phyloP scores from a whole-genome alignment of 1,139 yeast species.

The Yamadazyma epiphylla region DNA sequence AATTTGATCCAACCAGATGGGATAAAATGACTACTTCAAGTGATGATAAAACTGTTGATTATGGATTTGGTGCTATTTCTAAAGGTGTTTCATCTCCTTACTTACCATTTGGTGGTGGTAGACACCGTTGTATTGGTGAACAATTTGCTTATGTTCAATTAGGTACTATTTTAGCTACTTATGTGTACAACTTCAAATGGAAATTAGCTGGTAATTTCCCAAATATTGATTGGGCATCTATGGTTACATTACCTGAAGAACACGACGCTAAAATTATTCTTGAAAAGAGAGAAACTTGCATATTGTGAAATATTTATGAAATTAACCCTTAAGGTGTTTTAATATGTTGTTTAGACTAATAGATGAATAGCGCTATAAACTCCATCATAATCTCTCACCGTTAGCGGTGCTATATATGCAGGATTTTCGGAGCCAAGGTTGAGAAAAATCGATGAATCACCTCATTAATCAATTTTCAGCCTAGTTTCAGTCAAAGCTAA shows the following conservation, averaged over 20 bases:
- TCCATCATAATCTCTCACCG: too few relatives aligned
- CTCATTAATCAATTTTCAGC: too few relatives aligned
- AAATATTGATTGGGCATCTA: slow-evolving; percentile 76
- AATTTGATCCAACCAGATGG: slow-evolving; percentile 90
- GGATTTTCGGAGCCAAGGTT: too few relatives aligned
- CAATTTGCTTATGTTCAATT: slow-evolving; percentile 95
- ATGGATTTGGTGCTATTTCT: slow-evolving; percentile 92
- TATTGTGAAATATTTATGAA: too few relatives aligned
- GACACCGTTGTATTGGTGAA: slow-evolving; percentile 99
- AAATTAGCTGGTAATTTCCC: slow-evolving; percentile 67
- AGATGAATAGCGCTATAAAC: too few relatives aligned
- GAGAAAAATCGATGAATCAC: too few relatives aligned
- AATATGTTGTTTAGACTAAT: too few relatives aligned
- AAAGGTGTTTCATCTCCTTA: slow-evolving; percentile 96
- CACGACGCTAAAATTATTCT: slow-evolving; percentile 77
- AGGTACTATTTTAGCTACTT: slow-evolving; percentile 78
- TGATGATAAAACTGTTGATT: slow-evolving; percentile 67
- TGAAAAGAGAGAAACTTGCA: slow-evolving; percentile 55
- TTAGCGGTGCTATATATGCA: too few relatives aligned
- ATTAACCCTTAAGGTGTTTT: too few relatives aligned
- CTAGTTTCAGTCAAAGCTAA: too few relatives aligned
- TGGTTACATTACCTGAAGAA: slow-evolving; percentile 83
- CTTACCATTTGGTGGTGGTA: slow-evolving; percentile 98
- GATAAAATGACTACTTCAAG: slow-evolving; percentile 38
- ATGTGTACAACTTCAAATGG: slow-evolving; percentile 78